Percentiles rank a stretch among this genome's conserved stretches.
These are phyloP conservation scores for Linnemannia schmuckeri DNA, from an alignment of 192 early-diverging fungal genomes.

Conservation along the genomic window DNA sequence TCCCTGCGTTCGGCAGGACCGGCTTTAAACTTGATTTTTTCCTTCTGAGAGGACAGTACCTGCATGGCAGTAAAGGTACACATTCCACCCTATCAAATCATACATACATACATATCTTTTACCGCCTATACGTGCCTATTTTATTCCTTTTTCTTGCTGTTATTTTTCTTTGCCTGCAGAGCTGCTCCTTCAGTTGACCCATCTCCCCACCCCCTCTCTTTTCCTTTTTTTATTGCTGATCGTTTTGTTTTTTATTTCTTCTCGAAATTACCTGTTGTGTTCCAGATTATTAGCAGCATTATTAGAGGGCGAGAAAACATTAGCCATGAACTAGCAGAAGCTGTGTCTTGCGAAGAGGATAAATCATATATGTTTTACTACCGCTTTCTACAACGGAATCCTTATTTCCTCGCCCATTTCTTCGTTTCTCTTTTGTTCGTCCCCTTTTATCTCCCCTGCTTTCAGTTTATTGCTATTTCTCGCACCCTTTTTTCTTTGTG, in stretches of 20 bases:
- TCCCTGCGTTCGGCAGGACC: conserved; percentile 3
- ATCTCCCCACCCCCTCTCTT: background rate
- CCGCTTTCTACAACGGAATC: background rate
- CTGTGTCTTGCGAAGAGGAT: background rate
- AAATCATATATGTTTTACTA: background rate
- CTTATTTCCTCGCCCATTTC: background rate
- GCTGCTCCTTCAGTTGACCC: background rate
- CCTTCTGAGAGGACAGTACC: background rate
- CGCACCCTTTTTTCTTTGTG: no score
- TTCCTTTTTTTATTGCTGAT: background rate
- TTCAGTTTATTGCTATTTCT: background rate
- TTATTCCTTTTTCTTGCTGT: background rate
- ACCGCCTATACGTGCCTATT: background rate
- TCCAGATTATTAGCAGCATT: background rate
- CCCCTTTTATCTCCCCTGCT: background rate
- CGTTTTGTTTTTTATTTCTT: background rate
- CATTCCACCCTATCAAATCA: background rate
- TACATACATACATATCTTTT: background rate
- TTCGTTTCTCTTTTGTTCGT: background rate
- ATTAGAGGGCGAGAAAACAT: background rate
- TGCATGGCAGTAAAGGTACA: background rate
- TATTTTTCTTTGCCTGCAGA: background rate
- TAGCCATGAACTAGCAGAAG: background rate
- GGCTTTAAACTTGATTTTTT: background rate
- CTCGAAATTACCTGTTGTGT: background rate